These are phyloP conservation scores for Fusarium sp. DNA, from an alignment of 2,329 filamentous ascomycete genomes.

Conservation along the genomic window DNA sequence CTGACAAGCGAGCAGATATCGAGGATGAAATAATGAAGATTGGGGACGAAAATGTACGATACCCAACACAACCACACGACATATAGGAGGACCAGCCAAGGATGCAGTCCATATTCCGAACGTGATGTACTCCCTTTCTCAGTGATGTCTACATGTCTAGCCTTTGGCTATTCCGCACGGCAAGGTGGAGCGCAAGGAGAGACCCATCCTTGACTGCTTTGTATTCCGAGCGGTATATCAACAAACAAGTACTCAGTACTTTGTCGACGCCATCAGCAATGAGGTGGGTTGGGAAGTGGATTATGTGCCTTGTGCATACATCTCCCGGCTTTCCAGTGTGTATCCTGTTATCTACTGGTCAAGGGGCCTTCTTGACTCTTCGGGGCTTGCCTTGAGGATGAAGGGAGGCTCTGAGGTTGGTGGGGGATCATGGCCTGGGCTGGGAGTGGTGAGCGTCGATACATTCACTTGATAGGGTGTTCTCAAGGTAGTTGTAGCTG, in stretches of 20 bases:
- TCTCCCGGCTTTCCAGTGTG: conserved; percentile 56
- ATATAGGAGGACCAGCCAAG: conserved; percentile 21
- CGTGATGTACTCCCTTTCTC: conserved; percentile 11
- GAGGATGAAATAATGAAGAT: conserved; percentile 36
- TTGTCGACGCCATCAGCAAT: conserved; percentile 43
- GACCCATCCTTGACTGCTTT: conserved; percentile 79
- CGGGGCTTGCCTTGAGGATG: conserved; percentile 12
- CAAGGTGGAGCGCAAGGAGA: conserved; percentile 83
- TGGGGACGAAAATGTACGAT: conserved; percentile 52
- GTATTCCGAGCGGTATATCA: conserved; percentile 81
- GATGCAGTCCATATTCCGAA: not conserved
- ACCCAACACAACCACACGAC: conserved; percentile 47
- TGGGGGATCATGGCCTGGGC: conserved; percentile 47
- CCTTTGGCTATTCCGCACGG: conserved; percentile 67
- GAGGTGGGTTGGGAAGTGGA: conserved; percentile 43
- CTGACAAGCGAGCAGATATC: conserved; percentile 41
- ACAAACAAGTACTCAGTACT: conserved; percentile 44
- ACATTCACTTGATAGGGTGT: conserved; percentile 50
- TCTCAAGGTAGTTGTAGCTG: not conserved
- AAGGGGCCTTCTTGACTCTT: conserved; percentile 16
- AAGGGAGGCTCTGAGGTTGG: conserved; percentile 24
- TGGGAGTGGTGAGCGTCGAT: conserved; percentile 56
- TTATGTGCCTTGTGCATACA: conserved; percentile 47
- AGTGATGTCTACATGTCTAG: conserved; percentile 9
- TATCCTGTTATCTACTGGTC: conserved; percentile 54